These are phyloP conservation scores for Suhomyces xylopsoci DNA, from an alignment of 805 yeast genomes.

Conservation along the genomic window DNA sequence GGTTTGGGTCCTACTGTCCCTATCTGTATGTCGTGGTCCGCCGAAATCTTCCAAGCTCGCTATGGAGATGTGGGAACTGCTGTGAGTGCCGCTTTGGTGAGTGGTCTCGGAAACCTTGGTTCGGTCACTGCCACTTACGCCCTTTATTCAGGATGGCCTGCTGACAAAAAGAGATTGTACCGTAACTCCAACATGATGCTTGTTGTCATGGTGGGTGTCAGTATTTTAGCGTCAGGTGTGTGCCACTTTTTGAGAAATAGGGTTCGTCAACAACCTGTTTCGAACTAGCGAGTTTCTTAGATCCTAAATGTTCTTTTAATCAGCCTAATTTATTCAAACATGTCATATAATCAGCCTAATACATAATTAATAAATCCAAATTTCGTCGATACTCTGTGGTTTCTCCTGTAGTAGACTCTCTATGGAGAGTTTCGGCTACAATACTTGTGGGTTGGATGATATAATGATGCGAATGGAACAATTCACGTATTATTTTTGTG, in stretches of 20 bases:
- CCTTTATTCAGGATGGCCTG: slow-evolving; percentile 84
- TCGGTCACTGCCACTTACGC: slow-evolving; percentile 86
- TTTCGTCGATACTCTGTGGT: too few species aligned
- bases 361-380: too few species aligned
- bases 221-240: slow-evolving; percentile 49
- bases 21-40: slow-evolving; percentile 77
- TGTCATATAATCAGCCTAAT: not conserved
- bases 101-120: slow-evolving; percentile 86
- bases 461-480: too few species aligned
- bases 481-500: too few species aligned
- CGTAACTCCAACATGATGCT: slow-evolving; percentile 80
- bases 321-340: too few species aligned
- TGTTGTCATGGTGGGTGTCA: slow-evolving; percentile 70
- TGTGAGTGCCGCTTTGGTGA: slow-evolving; percentile 75
- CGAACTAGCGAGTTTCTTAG: not conserved
- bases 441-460: too few species aligned
- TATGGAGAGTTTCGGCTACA: too few species aligned
- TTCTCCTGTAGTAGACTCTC: too few species aligned
- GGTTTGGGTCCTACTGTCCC: slow-evolving; percentile 93
- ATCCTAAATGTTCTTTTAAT: too few species aligned
- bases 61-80: slow-evolving; percentile 87
- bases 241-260: slow-evolving; percentile 31
- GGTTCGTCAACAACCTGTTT: slow-evolving; percentile 21
- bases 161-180: slow-evolving; percentile 58
- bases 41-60: slow-evolving; percentile 65